phyloP scores from a whole-genome alignment of 192 early-diverging fungal species.

The Paraglomus brasilianum region DNA sequence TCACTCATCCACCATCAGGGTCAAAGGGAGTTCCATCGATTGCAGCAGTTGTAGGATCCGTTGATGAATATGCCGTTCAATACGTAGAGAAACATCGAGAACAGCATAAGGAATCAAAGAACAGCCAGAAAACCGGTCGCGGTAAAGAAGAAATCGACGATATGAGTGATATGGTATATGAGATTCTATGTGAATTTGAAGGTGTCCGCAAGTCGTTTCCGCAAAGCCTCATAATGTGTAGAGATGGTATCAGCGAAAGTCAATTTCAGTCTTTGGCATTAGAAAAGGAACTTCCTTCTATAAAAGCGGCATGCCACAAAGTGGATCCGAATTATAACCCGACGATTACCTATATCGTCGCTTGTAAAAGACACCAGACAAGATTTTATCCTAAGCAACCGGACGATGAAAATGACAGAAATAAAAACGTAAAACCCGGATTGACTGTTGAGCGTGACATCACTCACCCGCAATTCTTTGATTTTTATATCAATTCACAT shows the following conservation, averaged over 20 bases:
- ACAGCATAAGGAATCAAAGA: constrained; percentile 37
- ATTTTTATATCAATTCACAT: constrained; percentile 77
- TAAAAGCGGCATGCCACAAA: constrained; percentile 55
- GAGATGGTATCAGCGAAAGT: constrained; percentile 76
- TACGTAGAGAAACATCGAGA: constrained; percentile 44
- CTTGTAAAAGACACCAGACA: constrained; percentile 84
- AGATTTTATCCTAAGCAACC: constrained; percentile 68
- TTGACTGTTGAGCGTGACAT: constrained; percentile 68
- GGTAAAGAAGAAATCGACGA: constrained; percentile 65
- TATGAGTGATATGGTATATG: constrained; percentile 61
- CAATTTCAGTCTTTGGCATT: constrained; percentile 56
- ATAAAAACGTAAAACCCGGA: constrained; percentile 73
- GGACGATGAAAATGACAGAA: constrained; percentile 52
- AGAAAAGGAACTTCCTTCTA: constrained; percentile 65
- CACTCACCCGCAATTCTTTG: constrained; percentile 68
- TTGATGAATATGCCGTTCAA: constrained; percentile 65
- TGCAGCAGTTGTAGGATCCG: constrained; percentile 71
- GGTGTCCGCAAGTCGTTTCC: constrained; percentile 63
- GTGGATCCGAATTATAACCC: constrained; percentile 70
- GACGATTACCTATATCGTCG: constrained; percentile 72
- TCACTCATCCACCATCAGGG: constrained; percentile 60
- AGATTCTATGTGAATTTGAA: constrained; percentile 67
- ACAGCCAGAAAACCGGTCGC: constrained; percentile 62
- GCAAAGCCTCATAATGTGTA: constrained; percentile 64
- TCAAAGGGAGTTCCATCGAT: constrained; percentile 49